Conservation (phyloP, 78 protist genomes). For the Carpediemonas membranifera region DNA sequence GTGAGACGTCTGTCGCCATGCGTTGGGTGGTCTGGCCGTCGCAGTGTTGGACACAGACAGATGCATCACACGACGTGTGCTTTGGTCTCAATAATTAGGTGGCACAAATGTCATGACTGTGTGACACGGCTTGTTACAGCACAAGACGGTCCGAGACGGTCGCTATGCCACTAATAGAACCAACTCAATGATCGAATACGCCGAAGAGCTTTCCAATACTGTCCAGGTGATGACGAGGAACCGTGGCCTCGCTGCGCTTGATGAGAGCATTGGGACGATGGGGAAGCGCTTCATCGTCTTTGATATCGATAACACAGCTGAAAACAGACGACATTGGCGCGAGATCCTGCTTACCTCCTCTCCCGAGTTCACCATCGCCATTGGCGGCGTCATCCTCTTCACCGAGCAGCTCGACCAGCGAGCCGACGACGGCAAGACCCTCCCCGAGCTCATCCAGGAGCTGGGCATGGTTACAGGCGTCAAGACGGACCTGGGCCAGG, state of each 20-base stretch:
- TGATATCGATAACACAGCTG: conserved; percentile 66
- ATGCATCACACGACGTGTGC: no score
- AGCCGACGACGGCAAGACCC: conserved; percentile 48
- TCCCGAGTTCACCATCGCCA: no score
- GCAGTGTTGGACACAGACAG: no score
- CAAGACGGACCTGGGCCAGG: conserved; percentile 68
- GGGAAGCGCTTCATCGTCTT: conserved; percentile 76
- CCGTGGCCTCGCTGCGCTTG: conserved; percentile 80
- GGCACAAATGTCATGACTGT: no score
- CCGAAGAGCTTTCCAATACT: no score
- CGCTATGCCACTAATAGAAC: no score
- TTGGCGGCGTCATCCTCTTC: conserved; percentile 73
- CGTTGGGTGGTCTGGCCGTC: no score
- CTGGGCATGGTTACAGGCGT: conserved; percentile 70
- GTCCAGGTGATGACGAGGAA: not conserved
- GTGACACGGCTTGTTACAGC: no score
- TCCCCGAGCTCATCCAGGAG: conserved; percentile 45
- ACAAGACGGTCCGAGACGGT: no score
- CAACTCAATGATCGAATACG: no score
- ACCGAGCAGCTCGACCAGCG: conserved; percentile 78
- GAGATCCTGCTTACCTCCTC: conserved; percentile 63
- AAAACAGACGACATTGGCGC: conserved; percentile 74
- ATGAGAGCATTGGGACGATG: conserved; percentile 70
- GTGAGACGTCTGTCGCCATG: no score
- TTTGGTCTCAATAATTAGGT: no score